Evolutionary conservation across 202 grass and related monocot genomes (phyloP).

Genomic region (Panicum hallii): DNA sequence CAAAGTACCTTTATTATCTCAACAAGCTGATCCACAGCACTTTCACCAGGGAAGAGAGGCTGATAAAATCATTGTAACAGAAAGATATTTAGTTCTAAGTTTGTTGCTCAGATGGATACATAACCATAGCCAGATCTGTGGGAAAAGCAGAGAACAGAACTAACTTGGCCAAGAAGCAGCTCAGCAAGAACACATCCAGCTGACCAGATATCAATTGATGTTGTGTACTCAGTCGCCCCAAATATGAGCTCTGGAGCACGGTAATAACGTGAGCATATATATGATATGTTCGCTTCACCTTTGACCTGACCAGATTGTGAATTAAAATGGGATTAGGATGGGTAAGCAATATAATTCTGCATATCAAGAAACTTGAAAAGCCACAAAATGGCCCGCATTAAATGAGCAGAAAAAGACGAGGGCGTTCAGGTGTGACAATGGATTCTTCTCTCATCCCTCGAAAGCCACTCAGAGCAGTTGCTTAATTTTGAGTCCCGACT

Average conservation of each 20-base stretch:
- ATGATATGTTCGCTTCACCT: conserved; percentile 75
- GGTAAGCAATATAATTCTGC: conserved; percentile 21
- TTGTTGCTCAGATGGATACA: conserved; percentile 28
- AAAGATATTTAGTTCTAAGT: conserved; percentile 30
- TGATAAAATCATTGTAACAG: conserved; percentile 42
- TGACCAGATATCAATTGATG: conserved; percentile 81
- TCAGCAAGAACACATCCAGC: conserved; percentile 77
- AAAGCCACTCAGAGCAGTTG: neutral
- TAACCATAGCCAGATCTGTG: conserved; percentile 9
- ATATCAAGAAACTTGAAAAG: neutral
- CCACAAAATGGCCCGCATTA: neutral
- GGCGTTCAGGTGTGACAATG: neutral
- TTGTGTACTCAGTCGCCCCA: conserved; percentile 68
- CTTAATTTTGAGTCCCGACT: conserved; percentile 4
- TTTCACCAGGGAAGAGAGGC: conserved; percentile 77
- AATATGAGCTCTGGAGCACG: conserved; percentile 81
- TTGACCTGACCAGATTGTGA: conserved; percentile 49
- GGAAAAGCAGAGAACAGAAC: conserved; percentile 21
- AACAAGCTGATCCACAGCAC: conserved; percentile 76
- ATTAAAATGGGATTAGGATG: neutral
- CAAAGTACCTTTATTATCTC: conserved; percentile 71
- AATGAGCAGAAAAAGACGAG: conserved; percentile 13
- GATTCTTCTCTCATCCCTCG: neutral
- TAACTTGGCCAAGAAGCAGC: conserved; percentile 71
- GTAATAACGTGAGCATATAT: conserved; percentile 79